Conservation (phyloP, 1,284 basidiomycete species). For the Trametes versicolor region DNA sequence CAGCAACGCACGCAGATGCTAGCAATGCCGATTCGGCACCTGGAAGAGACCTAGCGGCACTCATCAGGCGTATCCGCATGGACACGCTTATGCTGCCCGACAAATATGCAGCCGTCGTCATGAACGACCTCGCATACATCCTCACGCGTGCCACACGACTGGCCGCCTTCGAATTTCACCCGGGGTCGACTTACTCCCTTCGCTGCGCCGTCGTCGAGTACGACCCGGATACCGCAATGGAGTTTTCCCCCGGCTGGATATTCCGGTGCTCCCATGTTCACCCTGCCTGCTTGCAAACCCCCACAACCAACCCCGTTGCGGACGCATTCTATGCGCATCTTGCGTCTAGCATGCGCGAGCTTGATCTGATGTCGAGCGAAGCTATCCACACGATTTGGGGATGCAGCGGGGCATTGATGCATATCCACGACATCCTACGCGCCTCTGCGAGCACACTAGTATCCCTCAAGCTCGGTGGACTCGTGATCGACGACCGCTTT, state of each 20-base stretch:
- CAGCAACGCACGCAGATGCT: not conserved
- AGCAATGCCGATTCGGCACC: not conserved
- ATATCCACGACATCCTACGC: not conserved
- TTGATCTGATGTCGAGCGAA: not conserved
- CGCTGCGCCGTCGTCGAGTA: not conserved
- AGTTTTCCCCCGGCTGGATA: not conserved
- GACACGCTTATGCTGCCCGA: not conserved
- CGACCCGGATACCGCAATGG: not conserved
- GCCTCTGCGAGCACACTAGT: not conserved
- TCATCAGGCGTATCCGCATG: not conserved
- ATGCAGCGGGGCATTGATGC: not conserved
- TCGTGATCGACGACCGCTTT: not conserved
- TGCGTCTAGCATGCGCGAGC: not conserved
- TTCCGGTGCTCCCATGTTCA: not conserved
- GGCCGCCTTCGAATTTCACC: not conserved
- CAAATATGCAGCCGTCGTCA: not conserved
- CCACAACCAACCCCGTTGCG: not conserved
- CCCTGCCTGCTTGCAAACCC: not conserved
- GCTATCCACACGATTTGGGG: not conserved
- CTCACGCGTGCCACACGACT: not conserved
- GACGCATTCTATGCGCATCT: not conserved
- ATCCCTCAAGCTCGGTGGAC: not conserved
- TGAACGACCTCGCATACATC: constrained; percentile 4
- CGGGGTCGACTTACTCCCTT: not conserved
- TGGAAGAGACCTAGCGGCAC: not conserved